Conservation (phyloP, 2,329 filamentous ascomycete genomes). For the Fusarium pseudonygamai region DNA sequence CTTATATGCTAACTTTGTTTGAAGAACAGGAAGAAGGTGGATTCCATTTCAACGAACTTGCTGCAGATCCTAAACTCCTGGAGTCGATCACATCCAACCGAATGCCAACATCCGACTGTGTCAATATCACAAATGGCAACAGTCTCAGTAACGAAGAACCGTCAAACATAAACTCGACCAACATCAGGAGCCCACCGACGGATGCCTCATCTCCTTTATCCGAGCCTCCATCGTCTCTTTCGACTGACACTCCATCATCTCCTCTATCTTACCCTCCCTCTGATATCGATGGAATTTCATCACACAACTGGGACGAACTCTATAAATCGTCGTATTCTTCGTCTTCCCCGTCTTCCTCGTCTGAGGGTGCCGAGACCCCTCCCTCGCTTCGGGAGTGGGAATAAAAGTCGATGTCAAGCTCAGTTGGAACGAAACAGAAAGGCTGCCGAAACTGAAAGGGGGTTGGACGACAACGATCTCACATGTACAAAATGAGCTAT, state of each 20-base stretch:
- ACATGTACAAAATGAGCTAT: neutral
- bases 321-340: conserved; percentile 12
- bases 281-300: neutral
- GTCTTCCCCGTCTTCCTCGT: conserved; percentile 16
- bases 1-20: neutral
- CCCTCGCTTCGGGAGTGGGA: conserved; percentile 3
- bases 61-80: neutral
- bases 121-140: neutral
- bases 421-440: neutral
- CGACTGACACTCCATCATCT: neutral
- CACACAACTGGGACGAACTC: neutral
- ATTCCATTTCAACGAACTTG: neutral
- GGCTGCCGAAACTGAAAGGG: neutral
- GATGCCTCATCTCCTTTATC: neutral
- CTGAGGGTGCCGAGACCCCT: conserved; percentile 26
- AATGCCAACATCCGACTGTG: neutral
- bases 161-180: neutral
- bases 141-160: neutral
- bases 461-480: neutral
- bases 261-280: neutral
- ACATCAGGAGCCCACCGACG: neutral
- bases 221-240: neutral
- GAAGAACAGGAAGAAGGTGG: conserved; percentile 1
- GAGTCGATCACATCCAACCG: neutral
- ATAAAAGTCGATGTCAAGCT: neutral